A percentile compares a stretch with the other conserved stretches of the same genome.
These are phyloP conservation scores for Phytophthora agathidicida DNA, from an alignment of 352 stramenopile genomes.

Conservation along the genomic window DNA sequence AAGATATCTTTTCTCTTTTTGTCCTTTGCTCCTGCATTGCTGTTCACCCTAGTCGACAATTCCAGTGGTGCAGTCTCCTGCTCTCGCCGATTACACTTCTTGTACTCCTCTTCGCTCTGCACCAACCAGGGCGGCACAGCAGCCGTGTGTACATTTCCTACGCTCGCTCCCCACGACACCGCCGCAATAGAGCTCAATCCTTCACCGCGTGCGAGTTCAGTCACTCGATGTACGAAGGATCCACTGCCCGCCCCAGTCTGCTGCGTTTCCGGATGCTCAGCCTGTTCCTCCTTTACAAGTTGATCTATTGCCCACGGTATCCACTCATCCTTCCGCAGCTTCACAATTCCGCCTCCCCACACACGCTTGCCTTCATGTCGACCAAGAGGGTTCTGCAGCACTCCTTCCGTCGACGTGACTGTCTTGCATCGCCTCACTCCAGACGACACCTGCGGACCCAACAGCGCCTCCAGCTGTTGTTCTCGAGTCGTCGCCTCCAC, in stretches of 20 bases:
- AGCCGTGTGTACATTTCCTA: slow-evolving; percentile 70
- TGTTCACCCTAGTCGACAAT: not conserved
- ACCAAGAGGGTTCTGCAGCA: slow-evolving; percentile 60
- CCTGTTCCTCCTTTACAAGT: slow-evolving; percentile 54
- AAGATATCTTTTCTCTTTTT: slow-evolving; percentile 44
- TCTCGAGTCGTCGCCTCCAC: slow-evolving; percentile 2
- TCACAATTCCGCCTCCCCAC: slow-evolving; percentile 73
- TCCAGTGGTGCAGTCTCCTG: not conserved
- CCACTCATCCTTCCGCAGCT: slow-evolving; percentile 54
- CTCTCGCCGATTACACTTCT: slow-evolving; percentile 50
- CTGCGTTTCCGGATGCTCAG: slow-evolving; percentile 12
- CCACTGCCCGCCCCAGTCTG: slow-evolving; percentile 5
- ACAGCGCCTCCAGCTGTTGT: slow-evolving; percentile 5
- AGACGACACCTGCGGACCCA: slow-evolving; percentile 8
- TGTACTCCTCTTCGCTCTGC: slow-evolving; percentile 72
- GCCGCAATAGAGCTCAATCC: slow-evolving; percentile 52
- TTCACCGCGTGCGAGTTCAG: slow-evolving; percentile 44
- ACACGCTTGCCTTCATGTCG: slow-evolving; percentile 56
- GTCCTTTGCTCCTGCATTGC: slow-evolving; percentile 2
- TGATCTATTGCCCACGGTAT: slow-evolving; percentile 65
- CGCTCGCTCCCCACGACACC: slow-evolving; percentile 41
- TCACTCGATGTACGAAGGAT: slow-evolving; percentile 49
- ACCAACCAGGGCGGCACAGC: slow-evolving; percentile 82
- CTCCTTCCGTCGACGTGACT: slow-evolving; percentile 39
- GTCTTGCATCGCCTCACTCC: slow-evolving; percentile 20